Evolutionary conservation across 257 asterid genomes (phyloP), one percentile per base, ranked within the genome.

Genomic region (Nicotiana obtusifolia): DNA sequence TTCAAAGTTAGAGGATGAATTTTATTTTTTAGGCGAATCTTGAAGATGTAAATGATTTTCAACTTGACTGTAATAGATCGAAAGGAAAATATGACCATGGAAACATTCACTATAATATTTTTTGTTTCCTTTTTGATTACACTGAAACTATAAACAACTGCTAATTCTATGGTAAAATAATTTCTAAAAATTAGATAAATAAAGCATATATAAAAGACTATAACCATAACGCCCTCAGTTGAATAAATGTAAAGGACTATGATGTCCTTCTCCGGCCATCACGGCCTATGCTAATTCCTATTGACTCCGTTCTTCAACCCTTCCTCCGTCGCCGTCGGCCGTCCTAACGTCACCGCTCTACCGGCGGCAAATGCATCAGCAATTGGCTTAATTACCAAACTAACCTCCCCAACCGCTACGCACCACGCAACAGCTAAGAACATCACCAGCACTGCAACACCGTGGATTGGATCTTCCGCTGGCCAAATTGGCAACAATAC

Each of bases 321-420:
- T 14, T 73, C 22, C 61, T 73, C 59, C 59, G 11, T 54, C 61
- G 19, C 59, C 78, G 59, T 76, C 49, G 67, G 68, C 64, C 60
- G 84, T 80, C 81, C 44, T 67, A 14, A 77, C 26, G 49, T 57
- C 28, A 67, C 47, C 4, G n/a, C 86, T 20, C 67, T 86, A 1
- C 88, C 89, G 1, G 92, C 97, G 1, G 82, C 88, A 16, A 92
- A 83, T 7, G 97, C 90, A 16, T 92, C 97, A 0, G 53, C 83
- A n/a, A 90, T 90, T 0, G 97, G 97, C 87, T 82, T 91, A n/a
- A 93, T 86, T 41, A 93, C 92, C 86, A 93, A 64, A 56, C 91
- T 84, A 10, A 90, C 78, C 90, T 89, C 90, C 64, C 88, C 94
- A 3, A 89, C 90, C 5, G 69, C 84, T 81, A 90, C 78, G 73